phyloP scores from a whole-genome alignment of 306 rosid genomes.

The Quercus variabilis region DNA sequence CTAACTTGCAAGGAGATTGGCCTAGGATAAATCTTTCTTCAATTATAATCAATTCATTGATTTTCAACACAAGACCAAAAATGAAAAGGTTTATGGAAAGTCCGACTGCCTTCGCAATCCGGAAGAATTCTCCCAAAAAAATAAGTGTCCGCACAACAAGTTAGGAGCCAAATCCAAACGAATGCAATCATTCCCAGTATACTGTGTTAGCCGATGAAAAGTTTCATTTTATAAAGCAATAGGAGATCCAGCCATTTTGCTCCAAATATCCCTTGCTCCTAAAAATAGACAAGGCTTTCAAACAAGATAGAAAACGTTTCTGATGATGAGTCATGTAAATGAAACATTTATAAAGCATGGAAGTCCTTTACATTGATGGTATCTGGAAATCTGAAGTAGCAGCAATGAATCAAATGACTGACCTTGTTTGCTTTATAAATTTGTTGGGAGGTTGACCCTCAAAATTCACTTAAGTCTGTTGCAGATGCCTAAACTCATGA shows the following conservation, averaged over 20 bases:
- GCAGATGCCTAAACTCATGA: constrained; percentile 76
- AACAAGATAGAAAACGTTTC: constrained; percentile 19
- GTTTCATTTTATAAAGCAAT: constrained; percentile 15
- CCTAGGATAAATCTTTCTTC: neutral
- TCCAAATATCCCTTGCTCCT: constrained; percentile 23
- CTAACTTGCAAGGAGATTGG: too few relatives aligned
- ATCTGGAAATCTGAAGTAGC: constrained; percentile 16
- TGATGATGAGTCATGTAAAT: constrained; percentile 8
- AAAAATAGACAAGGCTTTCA: constrained; percentile 28
- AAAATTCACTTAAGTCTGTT: constrained; percentile 39
- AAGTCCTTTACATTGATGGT: constrained; percentile 29
- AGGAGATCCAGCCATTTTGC: constrained; percentile 31
- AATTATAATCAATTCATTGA: constrained; percentile 28
- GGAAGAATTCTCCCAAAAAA: constrained; percentile 5
- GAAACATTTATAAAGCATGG: constrained; percentile 12
- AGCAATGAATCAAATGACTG: constrained; percentile 10
- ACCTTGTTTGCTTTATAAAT: constrained; percentile 27
- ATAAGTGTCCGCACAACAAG: neutral
- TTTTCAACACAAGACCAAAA: constrained; percentile 7
- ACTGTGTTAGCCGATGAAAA: constrained; percentile 19
- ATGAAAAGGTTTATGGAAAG: constrained; percentile 25
- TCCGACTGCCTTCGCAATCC: constrained; percentile 14
- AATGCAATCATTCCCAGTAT: constrained; percentile 24
- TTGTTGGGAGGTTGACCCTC: constrained; percentile 13
- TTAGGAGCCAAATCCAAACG: constrained; percentile 18